Conservation (phyloP, 495 filamentous ascomycete species). For the Trichoderma virens region DNA sequence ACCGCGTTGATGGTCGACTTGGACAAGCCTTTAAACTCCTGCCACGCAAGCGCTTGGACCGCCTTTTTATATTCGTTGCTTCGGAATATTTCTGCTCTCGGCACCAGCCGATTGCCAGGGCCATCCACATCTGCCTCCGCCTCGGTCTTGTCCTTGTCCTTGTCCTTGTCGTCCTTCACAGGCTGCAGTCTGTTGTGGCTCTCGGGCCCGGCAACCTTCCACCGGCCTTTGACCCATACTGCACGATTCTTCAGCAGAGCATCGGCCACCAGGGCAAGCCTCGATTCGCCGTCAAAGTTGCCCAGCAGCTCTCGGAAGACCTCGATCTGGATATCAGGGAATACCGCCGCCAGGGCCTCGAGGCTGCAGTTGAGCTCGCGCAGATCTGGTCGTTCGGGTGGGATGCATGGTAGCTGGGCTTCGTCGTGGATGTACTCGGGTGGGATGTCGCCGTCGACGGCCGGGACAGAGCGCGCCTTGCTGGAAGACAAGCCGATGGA, state of each 20-base stretch:
- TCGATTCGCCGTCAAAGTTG: conserved; percentile 72
- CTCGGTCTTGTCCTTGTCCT: background rate
- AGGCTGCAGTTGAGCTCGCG: conserved; percentile 69
- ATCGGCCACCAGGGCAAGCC: conserved; percentile 78
- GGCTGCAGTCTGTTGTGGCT: background rate
- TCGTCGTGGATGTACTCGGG: conserved; percentile 40
- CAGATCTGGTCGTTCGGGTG: conserved; percentile 48
- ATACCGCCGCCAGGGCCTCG: conserved; percentile 61
- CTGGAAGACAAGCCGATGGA: background rate
- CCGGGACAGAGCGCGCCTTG: conserved; percentile 8
- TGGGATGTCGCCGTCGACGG: conserved; percentile 5
- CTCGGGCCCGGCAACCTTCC: conserved; percentile 41
- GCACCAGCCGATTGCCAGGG: conserved; percentile 30
- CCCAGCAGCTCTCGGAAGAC: conserved; percentile 88
- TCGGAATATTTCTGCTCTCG: conserved; percentile 66
- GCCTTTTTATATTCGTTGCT: conserved; percentile 63
- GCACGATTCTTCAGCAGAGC: conserved; percentile 70
- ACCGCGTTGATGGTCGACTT: conserved; percentile 79
- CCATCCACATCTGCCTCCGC: background rate
- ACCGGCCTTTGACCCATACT: conserved; percentile 66
- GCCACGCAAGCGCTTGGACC: conserved; percentile 50
- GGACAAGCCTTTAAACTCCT: conserved; percentile 78
- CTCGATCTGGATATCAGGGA: conserved; percentile 80
- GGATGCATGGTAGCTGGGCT: conserved; percentile 30
- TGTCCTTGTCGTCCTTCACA: conserved; percentile 11